Evolutionary conservation across 208 protist genomes (phyloP), one percentile per base, ranked within the genome.

Genomic region (Leishmania tropica): DNA sequence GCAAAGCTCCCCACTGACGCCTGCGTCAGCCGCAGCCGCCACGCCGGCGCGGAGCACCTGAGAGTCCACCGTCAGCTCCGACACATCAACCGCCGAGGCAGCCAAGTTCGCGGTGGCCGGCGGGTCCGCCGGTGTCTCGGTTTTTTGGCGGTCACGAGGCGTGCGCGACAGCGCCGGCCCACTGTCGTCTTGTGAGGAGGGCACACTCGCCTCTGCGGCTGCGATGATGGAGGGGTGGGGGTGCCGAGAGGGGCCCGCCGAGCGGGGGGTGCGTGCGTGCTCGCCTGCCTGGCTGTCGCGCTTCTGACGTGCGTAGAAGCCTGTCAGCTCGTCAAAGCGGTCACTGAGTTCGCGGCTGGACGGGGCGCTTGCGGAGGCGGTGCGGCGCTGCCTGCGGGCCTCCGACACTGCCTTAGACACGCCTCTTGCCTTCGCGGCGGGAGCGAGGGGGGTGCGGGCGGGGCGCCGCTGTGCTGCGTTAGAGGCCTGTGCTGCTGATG

Each of bases 311-410:
- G 87, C 88, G 75, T 94, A 95, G 78, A 89, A 95, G 37, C 89
- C 94, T 11, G 87, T 83, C 31, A 97, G 90, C 42, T 87, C 87
- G 73, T 89, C 73, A 74, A 95, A 93, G 72, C 94, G 90, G 45
- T 86, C 87, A 40, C 80, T 83, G 37, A 97, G 88, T 77, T 97
- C 88, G 13, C 78, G 79, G 45, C 76, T 92, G 8, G 94, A 90
- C 47, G 92, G 94, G 0, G 84, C 90, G 17, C 85, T 80, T 28
- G 86, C 88, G 35, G 92, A 94, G 21, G 62, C 74, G 53, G 88
- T 88, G 42, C 93, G 88, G 35, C 78, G 84, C 83, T 86, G 82
- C n/a, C 76, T 76, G 0, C 79, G 81, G 17, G 77, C 48, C 60
- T 60, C 78, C 10, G 65, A 19, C 11, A 21, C 51, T 42, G 78